Evolutionary conservation across 768 basidiomycete genomes (phyloP).

Genomic region (Scleroderma bovista): DNA sequence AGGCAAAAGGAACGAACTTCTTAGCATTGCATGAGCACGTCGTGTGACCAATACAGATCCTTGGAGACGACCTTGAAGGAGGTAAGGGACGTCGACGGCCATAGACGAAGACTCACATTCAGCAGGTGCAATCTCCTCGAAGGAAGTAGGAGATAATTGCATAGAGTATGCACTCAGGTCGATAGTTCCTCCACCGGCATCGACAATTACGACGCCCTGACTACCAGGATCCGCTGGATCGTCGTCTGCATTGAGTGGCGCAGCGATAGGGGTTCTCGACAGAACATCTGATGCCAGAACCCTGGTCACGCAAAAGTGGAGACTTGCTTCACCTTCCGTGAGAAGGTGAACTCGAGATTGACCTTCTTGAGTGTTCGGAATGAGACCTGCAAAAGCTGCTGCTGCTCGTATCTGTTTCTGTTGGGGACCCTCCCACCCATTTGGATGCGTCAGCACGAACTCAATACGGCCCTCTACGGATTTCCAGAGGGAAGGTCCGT

Average conservation of each 20-base stretch:
- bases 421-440: slow-evolving; percentile 60
- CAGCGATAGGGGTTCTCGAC: slow-evolving; percentile 12
- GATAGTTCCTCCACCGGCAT: slow-evolving; percentile 45
- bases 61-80: slow-evolving; percentile 32
- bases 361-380: slow-evolving; percentile 34
- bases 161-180: slow-evolving; percentile 40
- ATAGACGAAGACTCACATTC: slow-evolving; percentile 24
- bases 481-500: slow-evolving; percentile 42
- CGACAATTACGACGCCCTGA: slow-evolving; percentile 40
- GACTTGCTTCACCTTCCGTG: slow-evolving; percentile 61
- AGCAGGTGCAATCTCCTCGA: slow-evolving; percentile 34
- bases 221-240: slow-evolving; percentile 20
- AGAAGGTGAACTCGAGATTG: slow-evolving; percentile 46
- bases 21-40: slow-evolving; percentile 29
- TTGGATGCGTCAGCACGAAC: slow-evolving; percentile 56
- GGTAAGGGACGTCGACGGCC: not conserved
- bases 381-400: slow-evolving; percentile 45
- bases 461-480: slow-evolving; percentile 39
- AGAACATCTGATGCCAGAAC: slow-evolving; percentile 34
- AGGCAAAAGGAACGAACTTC: slow-evolving; percentile 10
- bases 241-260: slow-evolving; percentile 14
- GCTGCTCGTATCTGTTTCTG: slow-evolving; percentile 53
- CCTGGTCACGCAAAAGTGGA: slow-evolving; percentile 51
- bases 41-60: slow-evolving; percentile 37
- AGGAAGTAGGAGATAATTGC: slow-evolving; percentile 32